Evolutionary conservation across 1,284 basidiomycete species (phyloP).

Genomic region (Rhodofomes roseus): DNA sequence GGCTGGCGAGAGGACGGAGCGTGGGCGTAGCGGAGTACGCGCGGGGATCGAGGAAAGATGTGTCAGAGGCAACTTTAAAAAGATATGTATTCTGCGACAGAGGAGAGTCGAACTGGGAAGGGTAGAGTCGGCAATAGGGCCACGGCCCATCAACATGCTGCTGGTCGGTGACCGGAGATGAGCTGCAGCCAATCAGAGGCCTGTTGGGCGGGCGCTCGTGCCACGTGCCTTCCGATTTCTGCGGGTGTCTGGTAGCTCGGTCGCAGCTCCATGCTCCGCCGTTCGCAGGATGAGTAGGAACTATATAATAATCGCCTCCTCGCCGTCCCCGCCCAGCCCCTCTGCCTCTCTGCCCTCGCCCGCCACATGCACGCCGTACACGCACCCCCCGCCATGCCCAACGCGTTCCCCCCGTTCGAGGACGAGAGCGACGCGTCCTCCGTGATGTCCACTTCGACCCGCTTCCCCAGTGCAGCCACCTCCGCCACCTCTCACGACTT

Average conservation of each 20-base stretch:
- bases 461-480: constrained; percentile 35
- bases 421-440: constrained; percentile 33
- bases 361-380: constrained; percentile 12
- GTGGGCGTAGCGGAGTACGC: background rate
- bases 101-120: background rate
- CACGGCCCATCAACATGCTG: constrained; percentile 4
- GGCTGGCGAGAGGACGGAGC: background rate
- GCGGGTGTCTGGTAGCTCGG: constrained; percentile 21
- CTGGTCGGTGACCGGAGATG: constrained; percentile 10
- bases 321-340: constrained; percentile 10
- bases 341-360: constrained; percentile 5
- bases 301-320: constrained; percentile 9
- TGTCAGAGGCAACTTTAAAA: background rate
- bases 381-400: constrained; percentile 10
- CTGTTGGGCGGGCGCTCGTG: background rate
- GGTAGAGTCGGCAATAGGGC: background rate
- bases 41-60: background rate
- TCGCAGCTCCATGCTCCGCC: constrained; percentile 22
- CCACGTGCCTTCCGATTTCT: constrained; percentile 23
- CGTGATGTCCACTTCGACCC: constrained; percentile 30
- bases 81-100: background rate
- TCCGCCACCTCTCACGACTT: constrained; percentile 40
- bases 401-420: constrained; percentile 11
- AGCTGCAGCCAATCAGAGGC: constrained; percentile 4
- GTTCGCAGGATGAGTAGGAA: constrained; percentile 13